Conservation (phyloP, 495 filamentous ascomycete genomes). For the Penicillium atrosanguineum region DNA sequence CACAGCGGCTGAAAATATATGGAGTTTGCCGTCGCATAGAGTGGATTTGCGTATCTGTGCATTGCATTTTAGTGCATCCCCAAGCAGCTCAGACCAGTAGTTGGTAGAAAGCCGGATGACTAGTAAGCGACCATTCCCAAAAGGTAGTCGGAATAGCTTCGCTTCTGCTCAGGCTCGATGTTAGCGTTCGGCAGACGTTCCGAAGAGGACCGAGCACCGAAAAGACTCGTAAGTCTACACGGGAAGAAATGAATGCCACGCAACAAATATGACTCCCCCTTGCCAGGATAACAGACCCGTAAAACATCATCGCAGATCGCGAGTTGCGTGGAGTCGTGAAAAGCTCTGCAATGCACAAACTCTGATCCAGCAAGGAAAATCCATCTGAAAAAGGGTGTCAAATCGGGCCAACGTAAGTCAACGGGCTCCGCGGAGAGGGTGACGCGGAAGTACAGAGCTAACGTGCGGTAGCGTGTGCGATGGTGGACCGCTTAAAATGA, state of each 20-base stretch:
- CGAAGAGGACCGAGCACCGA: not conserved
- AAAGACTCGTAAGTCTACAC: not conserved
- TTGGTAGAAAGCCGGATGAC: not conserved
- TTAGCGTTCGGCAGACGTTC: not conserved
- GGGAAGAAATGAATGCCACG: not conserved
- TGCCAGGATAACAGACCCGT: not conserved
- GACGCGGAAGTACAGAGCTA: slow-evolving; percentile 20
- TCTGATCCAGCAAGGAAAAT: not conserved
- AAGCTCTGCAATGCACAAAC: not conserved
- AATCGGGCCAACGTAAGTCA: slow-evolving; percentile 7
- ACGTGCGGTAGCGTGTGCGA: slow-evolving; percentile 12
- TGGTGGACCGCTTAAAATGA: slow-evolving; percentile 6
- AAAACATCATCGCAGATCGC: not conserved
- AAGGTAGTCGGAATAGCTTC: not conserved
- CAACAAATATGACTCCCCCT: not conserved
- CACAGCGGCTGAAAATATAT: not conserved
- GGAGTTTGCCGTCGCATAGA: not conserved
- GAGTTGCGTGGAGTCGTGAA: not conserved
- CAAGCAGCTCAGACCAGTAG: not conserved
- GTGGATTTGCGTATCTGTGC: not conserved
- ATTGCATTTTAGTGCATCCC: not conserved
- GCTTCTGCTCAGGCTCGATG: not conserved
- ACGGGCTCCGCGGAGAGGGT: slow-evolving; percentile 4
- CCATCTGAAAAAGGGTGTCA: not conserved
- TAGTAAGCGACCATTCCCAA: not conserved